A percentile compares a stretch with the other conserved stretches of the same genome.
phyloP scores from a whole-genome alignment of 148 eudicot genomes.

The Tetragonia tetragonoides region DNA sequence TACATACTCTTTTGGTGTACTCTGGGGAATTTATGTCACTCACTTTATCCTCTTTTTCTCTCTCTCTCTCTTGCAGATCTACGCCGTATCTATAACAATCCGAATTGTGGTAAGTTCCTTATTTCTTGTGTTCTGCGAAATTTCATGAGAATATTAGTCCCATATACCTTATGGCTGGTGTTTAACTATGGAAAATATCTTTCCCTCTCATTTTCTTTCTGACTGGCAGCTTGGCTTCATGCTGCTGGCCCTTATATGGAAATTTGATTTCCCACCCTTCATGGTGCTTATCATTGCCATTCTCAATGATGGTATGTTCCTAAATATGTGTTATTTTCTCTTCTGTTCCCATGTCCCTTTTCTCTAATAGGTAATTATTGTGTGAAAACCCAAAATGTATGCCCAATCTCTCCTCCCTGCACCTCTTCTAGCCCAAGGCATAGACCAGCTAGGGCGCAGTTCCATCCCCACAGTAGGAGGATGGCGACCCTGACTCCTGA shows the following conservation, averaged over 20 bases:
- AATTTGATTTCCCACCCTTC: conserved; percentile 94
- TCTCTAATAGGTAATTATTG: too few relatives aligned
- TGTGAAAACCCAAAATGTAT: not conserved
- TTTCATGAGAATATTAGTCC: not conserved
- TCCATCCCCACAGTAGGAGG: not conserved
- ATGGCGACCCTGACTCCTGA: not conserved
- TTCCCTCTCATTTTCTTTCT: not conserved
- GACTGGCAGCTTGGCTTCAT: conserved; percentile 87
- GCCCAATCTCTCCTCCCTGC: not conserved
- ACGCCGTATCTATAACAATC: conserved; percentile 95
- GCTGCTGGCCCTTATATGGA: conserved; percentile 92
- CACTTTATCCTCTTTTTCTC: not conserved
- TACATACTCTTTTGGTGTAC: not conserved
- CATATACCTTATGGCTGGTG: not conserved
- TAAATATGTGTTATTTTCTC: not conserved
- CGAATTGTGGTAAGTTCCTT: conserved; percentile 92
- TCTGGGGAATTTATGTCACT: too few relatives aligned
- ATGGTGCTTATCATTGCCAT: conserved; percentile 99
- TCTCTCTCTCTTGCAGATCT: conserved; percentile 53
- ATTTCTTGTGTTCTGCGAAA: not conserved
- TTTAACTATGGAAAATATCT: not conserved
- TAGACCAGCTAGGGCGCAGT: not conserved
- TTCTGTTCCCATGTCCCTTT: not conserved
- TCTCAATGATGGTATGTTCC: conserved; percentile 78
- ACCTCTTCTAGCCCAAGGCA: not conserved